Conservation (phyloP, 495 filamentous ascomycete genomes). For the Podospora pseudoanserina region DNA sequence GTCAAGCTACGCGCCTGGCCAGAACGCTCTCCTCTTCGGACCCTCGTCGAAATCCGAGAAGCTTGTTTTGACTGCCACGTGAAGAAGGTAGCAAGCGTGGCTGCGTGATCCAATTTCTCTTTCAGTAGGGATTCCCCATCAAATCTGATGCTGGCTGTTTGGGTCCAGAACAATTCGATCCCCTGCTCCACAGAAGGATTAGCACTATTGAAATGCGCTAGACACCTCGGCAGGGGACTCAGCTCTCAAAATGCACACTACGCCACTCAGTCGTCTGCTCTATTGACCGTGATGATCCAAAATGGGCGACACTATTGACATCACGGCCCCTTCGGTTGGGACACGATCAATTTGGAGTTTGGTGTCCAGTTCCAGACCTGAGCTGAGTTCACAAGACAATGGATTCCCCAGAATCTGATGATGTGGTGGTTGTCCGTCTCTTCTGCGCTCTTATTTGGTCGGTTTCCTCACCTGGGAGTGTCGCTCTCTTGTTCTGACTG, state of each 20-base stretch:
- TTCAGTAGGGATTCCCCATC: background rate
- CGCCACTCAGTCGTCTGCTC: background rate
- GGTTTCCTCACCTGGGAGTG: background rate
- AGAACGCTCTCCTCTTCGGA: no score
- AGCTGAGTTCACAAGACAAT: background rate
- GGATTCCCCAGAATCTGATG: background rate
- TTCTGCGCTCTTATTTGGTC: background rate
- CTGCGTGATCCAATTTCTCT: background rate
- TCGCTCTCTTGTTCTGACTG: background rate
- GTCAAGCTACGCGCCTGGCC: no score
- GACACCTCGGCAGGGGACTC: background rate
- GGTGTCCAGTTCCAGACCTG: background rate
- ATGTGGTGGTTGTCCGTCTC: background rate
- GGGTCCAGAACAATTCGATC: background rate
- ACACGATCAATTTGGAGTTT: background rate
- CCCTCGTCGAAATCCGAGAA: no score
- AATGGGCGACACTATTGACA: background rate
- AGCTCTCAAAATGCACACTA: background rate
- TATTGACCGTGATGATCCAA: background rate
- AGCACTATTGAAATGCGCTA: background rate
- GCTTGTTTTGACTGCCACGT: no score
- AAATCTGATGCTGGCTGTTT: background rate
- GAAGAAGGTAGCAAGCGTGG: no score
- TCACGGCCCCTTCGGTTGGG: background rate
- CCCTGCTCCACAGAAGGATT: background rate